Percentiles rank a stretch among this genome's conserved stretches.
Conservation (phyloP, 257 asterid genomes). For the Solanum phureja region DNA sequence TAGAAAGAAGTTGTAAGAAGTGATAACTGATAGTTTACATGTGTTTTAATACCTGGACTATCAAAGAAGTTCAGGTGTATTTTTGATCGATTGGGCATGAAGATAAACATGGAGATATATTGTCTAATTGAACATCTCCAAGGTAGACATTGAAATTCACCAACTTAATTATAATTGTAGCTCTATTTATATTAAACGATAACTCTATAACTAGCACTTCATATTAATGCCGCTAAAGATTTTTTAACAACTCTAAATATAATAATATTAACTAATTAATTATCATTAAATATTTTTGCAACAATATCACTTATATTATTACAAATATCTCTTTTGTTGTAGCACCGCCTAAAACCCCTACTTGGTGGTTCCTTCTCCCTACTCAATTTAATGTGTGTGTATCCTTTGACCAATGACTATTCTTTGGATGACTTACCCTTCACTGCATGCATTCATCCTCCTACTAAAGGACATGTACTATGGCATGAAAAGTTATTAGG, state of each 20-base stretch:
- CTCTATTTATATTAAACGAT: too few relatives aligned
- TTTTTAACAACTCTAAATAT: too few relatives aligned
- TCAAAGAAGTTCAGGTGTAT: too few relatives aligned
- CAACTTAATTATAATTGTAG: neutral
- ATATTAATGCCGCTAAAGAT: too few relatives aligned
- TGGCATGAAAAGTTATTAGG: neutral
- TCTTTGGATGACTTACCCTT: neutral
- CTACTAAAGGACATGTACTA: neutral
- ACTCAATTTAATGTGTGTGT: neutral
- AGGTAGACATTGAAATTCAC: neutral
- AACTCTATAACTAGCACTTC: too few relatives aligned
- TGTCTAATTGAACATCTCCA: neutral
- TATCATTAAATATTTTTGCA: too few relatives aligned
- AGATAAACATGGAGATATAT: neutral
- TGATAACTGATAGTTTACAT: neutral
- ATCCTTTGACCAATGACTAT: neutral
- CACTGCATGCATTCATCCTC: neutral
- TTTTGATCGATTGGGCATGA: neutral
- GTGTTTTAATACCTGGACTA: too few relatives aligned
- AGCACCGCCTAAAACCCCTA: neutral
- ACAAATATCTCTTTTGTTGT: too few relatives aligned
- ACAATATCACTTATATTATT: too few relatives aligned
- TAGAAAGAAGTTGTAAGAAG: neutral
- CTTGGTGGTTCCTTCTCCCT: neutral
- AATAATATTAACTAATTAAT: too few relatives aligned